Evolutionary conservation across 805 yeast genomes (phyloP), one percentile per base, ranked within the genome.

Genomic region (Candida broadrunensis): DNA sequence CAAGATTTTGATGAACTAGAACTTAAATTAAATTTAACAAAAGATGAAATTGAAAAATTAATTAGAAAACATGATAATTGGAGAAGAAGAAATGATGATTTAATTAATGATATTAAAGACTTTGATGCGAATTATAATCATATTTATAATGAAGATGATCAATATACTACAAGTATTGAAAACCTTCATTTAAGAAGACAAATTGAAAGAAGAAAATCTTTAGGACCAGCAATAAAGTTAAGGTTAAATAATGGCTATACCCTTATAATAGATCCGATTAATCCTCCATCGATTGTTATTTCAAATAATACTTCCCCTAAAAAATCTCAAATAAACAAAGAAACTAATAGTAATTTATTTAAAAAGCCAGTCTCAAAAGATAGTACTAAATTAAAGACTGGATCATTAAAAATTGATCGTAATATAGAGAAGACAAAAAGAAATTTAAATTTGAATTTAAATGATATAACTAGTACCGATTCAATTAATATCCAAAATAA

Each of bases 21-120:
- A 14, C 46, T 54, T 18, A 86, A 85, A 54, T 67, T 76, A 24
- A 60, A 58, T 12, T 56, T 78, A 27, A 82, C 90, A 1, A 55
- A 77, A 2, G 56, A 59, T 12, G 85, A 80, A 44, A 60, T 78
- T 27, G 51, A 56, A 18, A 57, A 64, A 30, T 55, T 72, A 33
- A 46, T 73, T 6, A 32, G 46, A 17, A 72, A 69, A 42, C 68
- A 63, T 44, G 68, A 49, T 33, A 55, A 48, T 39, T 77, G 65
- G 76, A 67, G 58, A 47, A 52, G 42, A 43, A 54, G 64, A 53
- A 63, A 52, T 20, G 61, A 50, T 16, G 40, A 20, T 31, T 63
- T 58, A 45, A 58, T 48, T 36, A 50, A 43, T 35, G 63, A 54
- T 20, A 61, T 54, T 16, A 57, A 54, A 40, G 49, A 42, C 13